Conservation (phyloP, 768 basidiomycete species). For the Ephemerocybe angulata region DNA sequence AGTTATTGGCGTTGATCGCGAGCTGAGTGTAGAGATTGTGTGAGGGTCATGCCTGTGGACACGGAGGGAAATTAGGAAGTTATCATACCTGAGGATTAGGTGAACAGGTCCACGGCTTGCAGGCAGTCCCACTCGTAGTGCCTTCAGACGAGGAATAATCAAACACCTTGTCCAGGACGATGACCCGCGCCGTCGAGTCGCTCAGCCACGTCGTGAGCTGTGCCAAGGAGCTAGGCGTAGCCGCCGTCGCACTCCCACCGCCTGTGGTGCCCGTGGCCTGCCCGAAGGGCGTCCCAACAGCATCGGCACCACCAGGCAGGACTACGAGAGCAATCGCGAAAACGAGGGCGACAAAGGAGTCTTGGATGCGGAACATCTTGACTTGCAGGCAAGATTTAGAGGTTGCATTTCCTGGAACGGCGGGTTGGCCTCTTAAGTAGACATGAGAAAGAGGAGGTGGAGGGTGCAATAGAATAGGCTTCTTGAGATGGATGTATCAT, state of each 20-base stretch:
- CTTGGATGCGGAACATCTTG: neutral
- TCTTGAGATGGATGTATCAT: no score
- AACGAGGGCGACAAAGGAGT: neutral
- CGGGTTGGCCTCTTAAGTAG: no score
- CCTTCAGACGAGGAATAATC: constrained; percentile 21
- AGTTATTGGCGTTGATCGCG: constrained; percentile 14
- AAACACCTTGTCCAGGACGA: constrained; percentile 17
- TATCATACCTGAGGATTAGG: constrained; percentile 16
- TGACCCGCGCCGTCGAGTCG: constrained; percentile 21
- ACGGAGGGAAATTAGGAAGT: no score
- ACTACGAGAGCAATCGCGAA: neutral
- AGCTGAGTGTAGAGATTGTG: no score
- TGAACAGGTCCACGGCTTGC: constrained; percentile 22
- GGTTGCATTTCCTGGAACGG: neutral
- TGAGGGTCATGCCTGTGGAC: no score
- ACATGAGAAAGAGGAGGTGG: no score
- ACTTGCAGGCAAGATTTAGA: no score
- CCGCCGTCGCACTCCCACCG: constrained; percentile 18
- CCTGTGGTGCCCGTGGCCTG: constrained; percentile 21
- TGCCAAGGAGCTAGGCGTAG: constrained; percentile 19
- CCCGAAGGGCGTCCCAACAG: constrained; percentile 20
- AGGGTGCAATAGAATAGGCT: no score
- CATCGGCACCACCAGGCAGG: neutral
- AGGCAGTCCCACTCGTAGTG: constrained; percentile 15
- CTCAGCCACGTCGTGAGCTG: constrained; percentile 22